These are phyloP conservation scores for Chaetomium sp. DNA, from an alignment of 2,329 filamentous ascomycete species.

Conservation along the genomic window DNA sequence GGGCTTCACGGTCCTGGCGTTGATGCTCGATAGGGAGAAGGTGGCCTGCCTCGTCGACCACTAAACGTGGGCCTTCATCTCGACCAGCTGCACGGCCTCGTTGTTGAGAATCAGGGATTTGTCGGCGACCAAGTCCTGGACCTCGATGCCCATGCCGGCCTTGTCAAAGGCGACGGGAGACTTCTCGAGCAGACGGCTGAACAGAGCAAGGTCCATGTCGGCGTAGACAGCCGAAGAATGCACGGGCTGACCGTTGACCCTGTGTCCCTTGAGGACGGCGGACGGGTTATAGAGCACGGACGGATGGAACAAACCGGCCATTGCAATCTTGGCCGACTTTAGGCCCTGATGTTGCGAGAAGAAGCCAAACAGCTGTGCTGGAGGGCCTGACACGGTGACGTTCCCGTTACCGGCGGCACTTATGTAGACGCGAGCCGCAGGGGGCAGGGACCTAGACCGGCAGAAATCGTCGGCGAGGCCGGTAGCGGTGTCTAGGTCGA, in stretches of 20 bases:
- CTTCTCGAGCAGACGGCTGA: neutral
- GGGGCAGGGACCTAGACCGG: neutral
- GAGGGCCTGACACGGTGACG: neutral
- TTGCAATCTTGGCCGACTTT: neutral
- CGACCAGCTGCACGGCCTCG: slow-evolving; percentile 4
- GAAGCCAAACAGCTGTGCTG: neutral
- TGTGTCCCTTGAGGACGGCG: slow-evolving; percentile 48
- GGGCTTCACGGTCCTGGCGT: neutral
- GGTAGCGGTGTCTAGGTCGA: neutral
- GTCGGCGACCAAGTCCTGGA: neutral
- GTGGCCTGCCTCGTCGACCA: slow-evolving; percentile 1
- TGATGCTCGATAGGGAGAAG: neutral
- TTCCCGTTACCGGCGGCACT: neutral
- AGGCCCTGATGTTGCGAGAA: neutral
- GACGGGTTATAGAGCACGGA: neutral
- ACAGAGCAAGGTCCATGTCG: slow-evolving; percentile 51
- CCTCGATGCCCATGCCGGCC: neutral
- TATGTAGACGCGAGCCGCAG: neutral
- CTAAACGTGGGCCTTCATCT: neutral
- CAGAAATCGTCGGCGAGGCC: neutral
- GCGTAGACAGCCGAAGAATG: slow-evolving; percentile 51
- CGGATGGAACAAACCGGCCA: neutral
- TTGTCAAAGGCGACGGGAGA: neutral
- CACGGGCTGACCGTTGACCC: slow-evolving; percentile 41
- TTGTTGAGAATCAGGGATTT: slow-evolving; percentile 1